These are phyloP conservation scores for Croton laevigatus DNA, from an alignment of 441 rosid species.

Conservation along the genomic window DNA sequence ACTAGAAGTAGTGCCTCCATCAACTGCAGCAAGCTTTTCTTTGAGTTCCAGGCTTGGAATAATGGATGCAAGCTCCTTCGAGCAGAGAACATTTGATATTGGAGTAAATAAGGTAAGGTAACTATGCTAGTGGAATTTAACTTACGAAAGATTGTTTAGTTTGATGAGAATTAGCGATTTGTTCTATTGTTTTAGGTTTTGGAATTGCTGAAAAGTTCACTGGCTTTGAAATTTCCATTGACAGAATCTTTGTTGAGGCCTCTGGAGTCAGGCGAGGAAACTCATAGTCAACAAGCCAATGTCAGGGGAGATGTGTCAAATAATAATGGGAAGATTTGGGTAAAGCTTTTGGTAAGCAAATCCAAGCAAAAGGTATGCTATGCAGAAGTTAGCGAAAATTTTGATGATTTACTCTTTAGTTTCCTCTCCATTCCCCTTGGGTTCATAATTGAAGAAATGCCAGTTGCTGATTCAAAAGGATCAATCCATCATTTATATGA, in stretches of 20 bases:
- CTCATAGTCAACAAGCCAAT: neutral
- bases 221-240: constrained; percentile 22
- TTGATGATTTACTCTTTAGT: constrained; percentile 28
- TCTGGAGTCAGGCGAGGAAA: no score
- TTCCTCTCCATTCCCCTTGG: constrained; percentile 33
- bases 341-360: constrained; percentile 27
- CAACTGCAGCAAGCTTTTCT: constrained; percentile 10
- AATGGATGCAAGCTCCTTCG: neutral
- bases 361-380: constrained; percentile 24
- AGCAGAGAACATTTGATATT: constrained; percentile 10
- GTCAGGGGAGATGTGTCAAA: neutral
- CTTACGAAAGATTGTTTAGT: no score
- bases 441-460: constrained; percentile 15
- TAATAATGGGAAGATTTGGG: constrained; percentile 11
- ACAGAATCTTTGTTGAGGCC: constrained; percentile 19
- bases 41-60: constrained; percentile 21
- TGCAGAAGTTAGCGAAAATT: constrained; percentile 28
- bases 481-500: constrained; percentile 23
- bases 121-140: no score
- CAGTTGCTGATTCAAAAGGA: neutral
- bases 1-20: constrained; percentile 18
- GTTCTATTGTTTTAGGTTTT: constrained; percentile 19
- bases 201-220: constrained; percentile 16
- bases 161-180: neutral
- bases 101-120: neutral